Percentiles rank a stretch among this genome's conserved stretches.
Evolutionary conservation across 2,329 filamentous ascomycete species (phyloP).

Genomic region (Dactylellina haptotyla): DNA sequence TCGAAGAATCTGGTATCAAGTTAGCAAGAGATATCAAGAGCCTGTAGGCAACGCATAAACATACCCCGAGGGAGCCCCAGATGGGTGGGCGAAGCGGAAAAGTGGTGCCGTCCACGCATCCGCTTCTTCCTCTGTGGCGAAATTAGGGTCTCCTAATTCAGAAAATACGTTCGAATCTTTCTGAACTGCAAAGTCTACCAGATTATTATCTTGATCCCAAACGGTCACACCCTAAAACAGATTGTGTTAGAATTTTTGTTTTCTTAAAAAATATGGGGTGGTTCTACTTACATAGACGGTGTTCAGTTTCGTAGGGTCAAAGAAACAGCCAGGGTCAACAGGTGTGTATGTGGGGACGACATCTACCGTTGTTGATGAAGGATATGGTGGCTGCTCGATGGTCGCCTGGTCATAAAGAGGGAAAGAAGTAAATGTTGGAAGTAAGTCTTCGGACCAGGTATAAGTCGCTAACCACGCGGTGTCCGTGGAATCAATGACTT

Average conservation of each 20-base stretch:
- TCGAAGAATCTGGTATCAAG: conserved; percentile 6
- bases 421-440: conserved; percentile 9
- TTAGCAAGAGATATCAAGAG: too few species aligned
- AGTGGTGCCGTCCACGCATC: background rate
- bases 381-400: conserved; percentile 8
- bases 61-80: background rate
- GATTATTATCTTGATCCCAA: background rate
- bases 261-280: background rate
- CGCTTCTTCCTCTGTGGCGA: conserved; percentile 19
- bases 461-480: conserved; percentile 12
- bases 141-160: background rate
- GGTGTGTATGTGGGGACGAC: background rate
- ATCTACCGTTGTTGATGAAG: background rate
- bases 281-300: background rate
- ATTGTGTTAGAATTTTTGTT: background rate
- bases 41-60: too few species aligned
- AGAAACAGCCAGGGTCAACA: background rate
- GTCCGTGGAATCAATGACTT: background rate
- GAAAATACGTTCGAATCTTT: background rate
- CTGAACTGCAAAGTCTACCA: conserved; percentile 1
- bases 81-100: conserved; percentile 7
- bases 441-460: conserved; percentile 15
- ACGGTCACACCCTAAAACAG: conserved; percentile 4
- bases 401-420: background rate
- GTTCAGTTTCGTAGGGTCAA: background rate